Evolutionary conservation across 352 stramenopile genomes (phyloP), one percentile per base, ranked within the genome.

Genomic region (Phytophthora sp.): DNA sequence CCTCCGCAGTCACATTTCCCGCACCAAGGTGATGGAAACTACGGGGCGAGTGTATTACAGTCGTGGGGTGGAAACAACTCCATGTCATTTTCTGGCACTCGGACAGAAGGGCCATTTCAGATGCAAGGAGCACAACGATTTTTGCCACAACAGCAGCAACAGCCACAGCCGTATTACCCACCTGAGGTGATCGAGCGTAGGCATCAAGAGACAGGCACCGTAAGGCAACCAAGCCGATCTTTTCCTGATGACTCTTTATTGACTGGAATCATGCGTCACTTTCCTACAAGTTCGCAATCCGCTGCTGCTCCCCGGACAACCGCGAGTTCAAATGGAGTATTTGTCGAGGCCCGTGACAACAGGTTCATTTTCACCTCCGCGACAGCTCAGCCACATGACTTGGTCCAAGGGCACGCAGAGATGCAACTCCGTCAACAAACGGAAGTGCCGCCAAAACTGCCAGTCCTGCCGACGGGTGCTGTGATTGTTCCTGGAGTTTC

Each of bases 401-500:
- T 44, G 32, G 18, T 44, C n/a, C 37, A 59, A 9, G 8, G 42
- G 12, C 34, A 13, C 5, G 5, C 9, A 9, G 35, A n/a, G 8
- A 23, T 42, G 15, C 17, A 23, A 24, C 12, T n/a, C n/a, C n/a
- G n/a, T n/a, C n/a, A n/a, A 18, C 58, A 45, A 32, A 34, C 45
- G 3, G 30, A 63, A 21, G 13, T 27, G 18, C 41, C 59, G 9
- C 41, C 30, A 30, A 64, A 44, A 35, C 17, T 21, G 32, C 28
- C 54, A 30, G 28, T 71, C 54, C 62, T 39, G 20, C 53, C 68
- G 6, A 54, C 68, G 24, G 43, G 63, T 48, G 42, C 37, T 24
- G 44, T 57, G 18, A 45, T 79, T 30, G 59, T 79, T 5, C 67
- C 67, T 50, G 72, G 72, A 7, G 50, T 67, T 35, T 66, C 72